phyloP scores from a whole-genome alignment of 2,329 filamentous ascomycete species.

The Aaosphaeria arxii region DNA sequence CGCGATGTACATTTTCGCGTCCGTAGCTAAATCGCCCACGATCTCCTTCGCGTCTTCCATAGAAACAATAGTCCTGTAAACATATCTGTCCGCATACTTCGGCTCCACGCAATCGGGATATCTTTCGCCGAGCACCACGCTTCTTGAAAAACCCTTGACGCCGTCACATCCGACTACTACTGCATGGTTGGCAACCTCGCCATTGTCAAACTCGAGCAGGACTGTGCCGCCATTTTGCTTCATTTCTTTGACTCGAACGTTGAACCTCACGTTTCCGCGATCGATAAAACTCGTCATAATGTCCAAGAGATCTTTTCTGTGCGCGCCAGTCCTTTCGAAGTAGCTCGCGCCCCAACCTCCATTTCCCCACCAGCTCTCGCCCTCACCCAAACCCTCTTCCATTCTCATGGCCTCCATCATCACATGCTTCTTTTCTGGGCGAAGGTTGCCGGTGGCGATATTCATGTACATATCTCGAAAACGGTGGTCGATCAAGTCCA shows the following conservation, averaged over 20 bases:
- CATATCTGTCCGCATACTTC: slow-evolving; percentile 22
- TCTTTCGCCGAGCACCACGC: slow-evolving; percentile 13
- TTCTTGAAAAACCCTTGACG: slow-evolving; percentile 36
- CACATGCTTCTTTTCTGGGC: slow-evolving; percentile 35
- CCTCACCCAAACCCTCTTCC: slow-evolving; percentile 40
- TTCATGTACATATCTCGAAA: slow-evolving; percentile 39
- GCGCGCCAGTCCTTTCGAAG: slow-evolving; percentile 41
- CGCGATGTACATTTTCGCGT: slow-evolving; percentile 29
- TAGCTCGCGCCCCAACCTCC: slow-evolving; percentile 36
- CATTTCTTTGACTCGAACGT: slow-evolving; percentile 18
- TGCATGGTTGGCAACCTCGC: slow-evolving; percentile 32
- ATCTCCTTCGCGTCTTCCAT: slow-evolving; percentile 39
- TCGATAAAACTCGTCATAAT: slow-evolving; percentile 48
- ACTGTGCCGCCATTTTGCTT: slow-evolving; percentile 38
- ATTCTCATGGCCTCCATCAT: slow-evolving; percentile 43
- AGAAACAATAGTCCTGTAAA: slow-evolving; percentile 25
- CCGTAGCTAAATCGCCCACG: slow-evolving; percentile 28
- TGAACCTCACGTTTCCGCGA: slow-evolving; percentile 20
- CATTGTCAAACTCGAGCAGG: slow-evolving; percentile 35
- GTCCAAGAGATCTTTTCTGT: slow-evolving; percentile 43
- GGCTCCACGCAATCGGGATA: slow-evolving; percentile 17
- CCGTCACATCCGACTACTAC: slow-evolving; percentile 49
- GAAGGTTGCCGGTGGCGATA: slow-evolving; percentile 40
- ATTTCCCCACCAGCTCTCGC: slow-evolving; percentile 33
- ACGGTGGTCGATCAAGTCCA: slow-evolving; percentile 41